phyloP scores from a whole-genome alignment of 441 rosid genomes.

The Erodium texanum region DNA sequence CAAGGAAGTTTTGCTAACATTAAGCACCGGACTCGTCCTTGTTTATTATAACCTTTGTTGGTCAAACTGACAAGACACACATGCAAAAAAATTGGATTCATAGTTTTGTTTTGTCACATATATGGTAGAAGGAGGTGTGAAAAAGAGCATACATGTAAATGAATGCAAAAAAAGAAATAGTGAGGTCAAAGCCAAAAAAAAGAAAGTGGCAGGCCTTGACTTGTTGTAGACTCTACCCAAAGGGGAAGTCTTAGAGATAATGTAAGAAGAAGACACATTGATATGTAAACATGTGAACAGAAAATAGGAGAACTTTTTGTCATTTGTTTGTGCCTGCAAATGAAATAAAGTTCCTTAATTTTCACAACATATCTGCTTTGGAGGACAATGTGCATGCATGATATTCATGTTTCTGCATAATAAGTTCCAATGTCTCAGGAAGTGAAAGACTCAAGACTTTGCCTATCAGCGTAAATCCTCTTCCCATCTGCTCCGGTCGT shows the following conservation, averaged over 20 bases:
- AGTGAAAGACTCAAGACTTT: too few species aligned
- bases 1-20: neutral
- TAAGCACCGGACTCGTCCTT: neutral
- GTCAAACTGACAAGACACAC: neutral
- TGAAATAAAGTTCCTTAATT: constrained; percentile 1
- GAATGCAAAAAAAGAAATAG: neutral
- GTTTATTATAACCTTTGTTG: neutral
- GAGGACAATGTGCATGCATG: too few species aligned
- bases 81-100: neutral
- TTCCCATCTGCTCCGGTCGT: too few species aligned
- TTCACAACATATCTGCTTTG: neutral
- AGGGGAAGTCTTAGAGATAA: neutral
- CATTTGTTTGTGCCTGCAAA: neutral
- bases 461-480: too few species aligned
- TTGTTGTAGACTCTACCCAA: neutral
- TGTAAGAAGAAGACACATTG: neutral
- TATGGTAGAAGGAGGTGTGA: neutral
- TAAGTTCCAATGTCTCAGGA: too few species aligned
- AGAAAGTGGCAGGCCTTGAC: constrained; percentile 1
- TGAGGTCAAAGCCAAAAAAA: neutral
- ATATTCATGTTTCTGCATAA: too few species aligned
- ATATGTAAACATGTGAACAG: neutral
- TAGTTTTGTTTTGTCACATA: neutral
- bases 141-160: neutral
- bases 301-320: constrained; percentile 2